Base-by-base conservation (phyloP, 2,329 filamentous ascomycete genomes). In the Ophiostoma montium region DNA sequence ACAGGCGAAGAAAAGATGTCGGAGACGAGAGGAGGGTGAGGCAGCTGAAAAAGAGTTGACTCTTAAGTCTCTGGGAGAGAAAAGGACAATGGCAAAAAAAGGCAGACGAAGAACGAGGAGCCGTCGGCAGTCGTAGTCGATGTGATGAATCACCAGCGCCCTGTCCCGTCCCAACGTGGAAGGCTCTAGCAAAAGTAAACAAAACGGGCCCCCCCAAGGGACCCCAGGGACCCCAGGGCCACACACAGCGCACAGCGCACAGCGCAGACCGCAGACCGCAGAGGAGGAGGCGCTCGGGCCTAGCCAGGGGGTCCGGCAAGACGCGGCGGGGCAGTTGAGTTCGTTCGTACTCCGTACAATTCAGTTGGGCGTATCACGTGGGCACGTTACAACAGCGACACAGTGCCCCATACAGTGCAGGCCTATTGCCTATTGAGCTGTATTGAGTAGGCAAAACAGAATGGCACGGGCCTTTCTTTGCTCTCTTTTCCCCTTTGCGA, bases 111-210 rank as follows among this genome's bases (percentile, higher is more conserved):
- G 36, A 19, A 21, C 18, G 9, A 6, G 23, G 32, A 16, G 18
- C 19, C 9, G 41, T 36, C 31, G 33, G 11, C 2, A 15, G 19
- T 30, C 41, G 48, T 46, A 27, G 38, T 18, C 39, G 23, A 42
- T 42, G 23, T 16, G 39, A 42, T 42, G 21, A 30, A 21, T 27
- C n/a, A 16, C 39, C 21, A 11, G 39, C 9, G 30, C n/a, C 15
- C 10, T 31, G 41, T 15, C 8, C n/a, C 32, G n/a, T 32, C 27
- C 27, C 27, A 42, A 16, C 21, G 23, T 43, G 27, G 48, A 50
- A 44, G 46, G 45, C 49, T 45, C 43, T 18, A 31, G 39, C 46
- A 55, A 53, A 56, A 56, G 55, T 56, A 56, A 56, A 56, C 55
- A 56, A 56, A 53, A 35, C 45, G 49, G 43, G 6, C 21, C 3